These are phyloP conservation scores for Boletus rubescentipes DNA, from an alignment of 768 basidiomycete species.

Conservation along the genomic window DNA sequence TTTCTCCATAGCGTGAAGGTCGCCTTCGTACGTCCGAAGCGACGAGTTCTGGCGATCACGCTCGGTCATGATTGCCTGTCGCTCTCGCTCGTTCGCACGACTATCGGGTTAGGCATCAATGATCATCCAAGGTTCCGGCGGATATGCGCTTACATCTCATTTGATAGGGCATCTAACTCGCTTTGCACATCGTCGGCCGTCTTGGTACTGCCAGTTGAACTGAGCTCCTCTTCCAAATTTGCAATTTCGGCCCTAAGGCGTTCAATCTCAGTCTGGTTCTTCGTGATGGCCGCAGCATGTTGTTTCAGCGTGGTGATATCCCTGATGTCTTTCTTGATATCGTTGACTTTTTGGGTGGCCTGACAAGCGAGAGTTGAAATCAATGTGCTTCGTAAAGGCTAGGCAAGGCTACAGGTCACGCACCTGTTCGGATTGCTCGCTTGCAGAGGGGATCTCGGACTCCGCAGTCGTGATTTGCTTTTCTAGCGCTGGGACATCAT, in stretches of 20 bases:
- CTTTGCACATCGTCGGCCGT: slow-evolving; percentile 84
- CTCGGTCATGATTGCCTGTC: slow-evolving; percentile 53
- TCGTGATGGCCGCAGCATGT: slow-evolving; percentile 55
- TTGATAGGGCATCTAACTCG: slow-evolving; percentile 64
- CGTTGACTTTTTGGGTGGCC: slow-evolving; percentile 52
- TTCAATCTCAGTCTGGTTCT: slow-evolving; percentile 58
- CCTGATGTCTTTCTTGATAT: slow-evolving; percentile 56
- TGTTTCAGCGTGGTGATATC: slow-evolving; percentile 62
- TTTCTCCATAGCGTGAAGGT: slow-evolving; percentile 62
- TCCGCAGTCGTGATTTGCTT: slow-evolving; percentile 59
- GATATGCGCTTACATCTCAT: slow-evolving; percentile 57
- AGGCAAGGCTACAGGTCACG: slow-evolving; percentile 7
- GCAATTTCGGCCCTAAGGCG: slow-evolving; percentile 59
- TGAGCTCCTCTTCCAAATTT: slow-evolving; percentile 66
- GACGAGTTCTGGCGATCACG: slow-evolving; percentile 57
- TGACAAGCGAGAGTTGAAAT: slow-evolving; percentile 25
- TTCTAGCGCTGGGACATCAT: slow-evolving; percentile 69
- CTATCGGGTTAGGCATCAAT: slow-evolving; percentile 34
- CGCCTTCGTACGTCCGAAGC: slow-evolving; percentile 56
- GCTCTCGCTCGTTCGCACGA: slow-evolving; percentile 65
- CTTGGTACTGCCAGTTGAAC: slow-evolving; percentile 70
- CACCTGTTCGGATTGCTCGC: slow-evolving; percentile 62
- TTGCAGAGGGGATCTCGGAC: slow-evolving; percentile 50
- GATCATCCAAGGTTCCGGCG: neutral
- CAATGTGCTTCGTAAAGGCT: neutral